Base-by-base conservation (phyloP, 1,284 basidiomycete species). In the Athelia sp. region DNA sequence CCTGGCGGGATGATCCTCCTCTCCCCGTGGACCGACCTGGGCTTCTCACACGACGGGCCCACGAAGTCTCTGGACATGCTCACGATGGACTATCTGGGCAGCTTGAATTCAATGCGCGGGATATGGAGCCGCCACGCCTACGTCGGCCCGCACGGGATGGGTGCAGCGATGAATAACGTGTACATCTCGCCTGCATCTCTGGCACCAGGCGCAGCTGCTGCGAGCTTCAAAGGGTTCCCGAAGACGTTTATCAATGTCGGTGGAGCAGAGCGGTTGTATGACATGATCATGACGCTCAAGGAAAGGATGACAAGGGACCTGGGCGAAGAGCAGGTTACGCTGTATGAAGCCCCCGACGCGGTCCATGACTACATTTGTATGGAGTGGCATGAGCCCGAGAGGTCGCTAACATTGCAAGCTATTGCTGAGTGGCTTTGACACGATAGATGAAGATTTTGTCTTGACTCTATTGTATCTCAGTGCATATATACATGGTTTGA, bases 1-100 rank as follows among this genome's bases (percentile, higher is more conserved):
- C 62, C 69, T 1, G 60, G 60, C 45, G 67, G 61, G 10, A 50
- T 73, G 18, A 58, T 73, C 17, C 54, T 66, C 18, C 54, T 65
- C 48, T 69, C 65, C 6, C 67, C 67, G 34, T 72, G 68, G 62
- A 54, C 52, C 50, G 66, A 70, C 51, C 49, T 68, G 31, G 52
- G 48, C 42, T 21, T 47, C 40, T 47, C 34, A 2, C 46, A 53
- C 34, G 45, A 44, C 48, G 54, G 15, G 13, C 50, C 54, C 13
- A 34, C 46, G 23, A 50, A 26, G 36, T 58, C 34, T 32, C 51
- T 54, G 38, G 43, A 34, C 4, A 14, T 3, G 22, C 46, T 49
- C 46, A 18, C 31, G 23, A 53, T 51, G 14, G 52, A 57, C 43
- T 49, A 14, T n/a, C 48, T 65, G 47, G 15, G 51, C 48, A 22